Conservation (phyloP, 2,329 filamentous ascomycete species). For the Colletotrichum coccodes region DNA sequence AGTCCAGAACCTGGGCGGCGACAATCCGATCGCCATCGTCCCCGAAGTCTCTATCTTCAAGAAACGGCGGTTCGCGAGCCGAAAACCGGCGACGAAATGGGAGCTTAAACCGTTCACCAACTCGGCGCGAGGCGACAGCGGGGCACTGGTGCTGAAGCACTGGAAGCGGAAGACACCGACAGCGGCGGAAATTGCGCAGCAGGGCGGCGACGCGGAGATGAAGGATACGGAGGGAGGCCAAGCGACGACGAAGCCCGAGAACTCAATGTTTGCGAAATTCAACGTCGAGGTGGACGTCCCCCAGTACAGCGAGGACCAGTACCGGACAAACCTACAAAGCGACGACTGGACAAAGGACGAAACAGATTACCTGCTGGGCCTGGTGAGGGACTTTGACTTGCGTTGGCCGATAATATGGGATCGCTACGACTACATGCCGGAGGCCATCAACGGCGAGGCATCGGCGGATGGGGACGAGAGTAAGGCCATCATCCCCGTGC, state of each 20-base stretch:
- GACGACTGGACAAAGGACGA: slow-evolving; percentile 91
- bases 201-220: slow-evolving; percentile 36
- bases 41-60: slow-evolving; percentile 69
- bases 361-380: slow-evolving; percentile 87
- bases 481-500: slow-evolving; percentile 64
- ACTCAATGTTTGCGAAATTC: slow-evolving; percentile 83
- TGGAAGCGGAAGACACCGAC: slow-evolving; percentile 76
- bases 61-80: slow-evolving; percentile 63
- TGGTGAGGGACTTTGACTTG: slow-evolving; percentile 83
- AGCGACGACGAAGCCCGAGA: slow-evolving; percentile 51
- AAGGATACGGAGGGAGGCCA: slow-evolving; percentile 49
- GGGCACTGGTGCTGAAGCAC: slow-evolving; percentile 75
- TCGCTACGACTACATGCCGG: slow-evolving; percentile 80
- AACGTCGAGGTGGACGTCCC: slow-evolving; percentile 84
- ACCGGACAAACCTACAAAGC: slow-evolving; percentile 77
- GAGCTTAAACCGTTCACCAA: slow-evolving; percentile 79
- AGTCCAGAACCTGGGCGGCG: slow-evolving; percentile 72
- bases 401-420: slow-evolving; percentile 94
- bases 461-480: slow-evolving; percentile 56
- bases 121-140: slow-evolving; percentile 75
- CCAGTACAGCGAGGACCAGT: slow-evolving; percentile 88
- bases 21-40: slow-evolving; percentile 75
- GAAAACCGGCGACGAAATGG: slow-evolving; percentile 71
- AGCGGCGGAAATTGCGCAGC: slow-evolving; percentile 45
- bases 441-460: slow-evolving; percentile 55